Percentiles rank a stretch among this genome's conserved stretches.
These are phyloP conservation scores for Sodiomyces alkalinus DNA, from an alignment of 2,329 filamentous ascomycete species.

Conservation along the genomic window DNA sequence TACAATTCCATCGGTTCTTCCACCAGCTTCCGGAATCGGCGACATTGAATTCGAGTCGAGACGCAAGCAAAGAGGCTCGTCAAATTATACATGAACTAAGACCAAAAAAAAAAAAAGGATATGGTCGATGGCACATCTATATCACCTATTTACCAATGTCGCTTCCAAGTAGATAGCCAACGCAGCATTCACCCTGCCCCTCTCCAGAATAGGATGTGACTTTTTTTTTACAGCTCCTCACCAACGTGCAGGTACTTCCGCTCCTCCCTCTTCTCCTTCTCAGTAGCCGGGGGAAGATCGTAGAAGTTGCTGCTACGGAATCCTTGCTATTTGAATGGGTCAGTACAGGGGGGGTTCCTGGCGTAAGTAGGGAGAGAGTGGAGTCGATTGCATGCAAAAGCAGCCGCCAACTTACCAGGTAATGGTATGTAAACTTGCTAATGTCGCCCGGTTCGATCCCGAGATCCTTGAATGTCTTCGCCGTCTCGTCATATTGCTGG, in stretches of 20 bases:
- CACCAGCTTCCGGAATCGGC: no score
- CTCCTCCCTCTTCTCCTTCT: slow-evolving; percentile 87
- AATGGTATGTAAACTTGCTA: slow-evolving; percentile 78
- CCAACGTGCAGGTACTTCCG: slow-evolving; percentile 93
- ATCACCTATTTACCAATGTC: no score
- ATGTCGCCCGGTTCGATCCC: slow-evolving; percentile 82
- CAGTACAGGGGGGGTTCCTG: slow-evolving; percentile 11
- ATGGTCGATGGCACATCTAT: no score
- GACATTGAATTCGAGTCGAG: no score
- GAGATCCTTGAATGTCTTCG: slow-evolving; percentile 92
- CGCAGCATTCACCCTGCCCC: neutral
- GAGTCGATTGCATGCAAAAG: no score
- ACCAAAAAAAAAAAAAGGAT: neutral
- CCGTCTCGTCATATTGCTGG: slow-evolving; percentile 75
- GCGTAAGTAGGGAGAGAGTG: neutral
- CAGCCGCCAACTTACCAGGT: slow-evolving; percentile 58
- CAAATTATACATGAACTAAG: no score
- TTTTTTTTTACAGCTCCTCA: slow-evolving; percentile 62
- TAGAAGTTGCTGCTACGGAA: slow-evolving; percentile 82
- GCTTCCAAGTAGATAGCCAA: no score
- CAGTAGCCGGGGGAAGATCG: slow-evolving; percentile 85
- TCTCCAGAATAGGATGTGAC: no score
- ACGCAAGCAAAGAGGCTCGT: no score
- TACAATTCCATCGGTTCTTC: no score
- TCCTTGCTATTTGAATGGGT: slow-evolving; percentile 51